Evolutionary conservation across 75 land plant species (phyloP).

Genomic region (Pinus albicaulis): DNA sequence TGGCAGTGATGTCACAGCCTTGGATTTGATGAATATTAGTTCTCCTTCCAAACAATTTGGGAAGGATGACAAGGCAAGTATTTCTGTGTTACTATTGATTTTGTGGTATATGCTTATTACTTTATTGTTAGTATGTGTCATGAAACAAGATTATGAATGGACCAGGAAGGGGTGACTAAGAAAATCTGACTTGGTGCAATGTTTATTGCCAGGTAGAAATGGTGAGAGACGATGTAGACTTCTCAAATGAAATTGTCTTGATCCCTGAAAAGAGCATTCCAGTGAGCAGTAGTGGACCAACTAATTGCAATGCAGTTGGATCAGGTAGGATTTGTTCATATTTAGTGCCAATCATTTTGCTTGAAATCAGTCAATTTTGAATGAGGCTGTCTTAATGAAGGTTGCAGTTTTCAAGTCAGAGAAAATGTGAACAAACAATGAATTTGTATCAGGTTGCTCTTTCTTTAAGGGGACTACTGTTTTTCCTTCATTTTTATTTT

Average conservation of each 20-base stretch:
- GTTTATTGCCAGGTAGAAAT: neutral
- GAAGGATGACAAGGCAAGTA: slow-evolving; percentile 1
- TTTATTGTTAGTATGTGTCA: neutral
- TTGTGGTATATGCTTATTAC: neutral
- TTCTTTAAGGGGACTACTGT: neutral
- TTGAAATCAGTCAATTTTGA: neutral
- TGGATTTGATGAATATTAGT: neutral
- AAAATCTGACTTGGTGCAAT: neutral
- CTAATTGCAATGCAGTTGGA: neutral
- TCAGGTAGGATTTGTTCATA: neutral
- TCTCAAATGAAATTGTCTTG: neutral
- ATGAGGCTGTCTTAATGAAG: neutral
- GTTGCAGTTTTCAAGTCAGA: neutral
- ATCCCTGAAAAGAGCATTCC: neutral
- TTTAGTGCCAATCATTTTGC: neutral
- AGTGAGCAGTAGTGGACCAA: neutral
- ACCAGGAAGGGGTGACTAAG: neutral
- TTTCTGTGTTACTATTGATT: neutral
- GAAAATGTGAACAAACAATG: neutral
- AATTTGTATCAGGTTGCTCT: neutral
- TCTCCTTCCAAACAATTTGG: neutral
- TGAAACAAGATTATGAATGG: neutral
- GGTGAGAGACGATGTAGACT: neutral
- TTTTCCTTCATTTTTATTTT: neutral
- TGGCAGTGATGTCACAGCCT: neutral